Percentiles rank a stretch among this genome's conserved stretches.
Conservation (phyloP, 164 flowering plant species). For the Aristolochia contorta region DNA sequence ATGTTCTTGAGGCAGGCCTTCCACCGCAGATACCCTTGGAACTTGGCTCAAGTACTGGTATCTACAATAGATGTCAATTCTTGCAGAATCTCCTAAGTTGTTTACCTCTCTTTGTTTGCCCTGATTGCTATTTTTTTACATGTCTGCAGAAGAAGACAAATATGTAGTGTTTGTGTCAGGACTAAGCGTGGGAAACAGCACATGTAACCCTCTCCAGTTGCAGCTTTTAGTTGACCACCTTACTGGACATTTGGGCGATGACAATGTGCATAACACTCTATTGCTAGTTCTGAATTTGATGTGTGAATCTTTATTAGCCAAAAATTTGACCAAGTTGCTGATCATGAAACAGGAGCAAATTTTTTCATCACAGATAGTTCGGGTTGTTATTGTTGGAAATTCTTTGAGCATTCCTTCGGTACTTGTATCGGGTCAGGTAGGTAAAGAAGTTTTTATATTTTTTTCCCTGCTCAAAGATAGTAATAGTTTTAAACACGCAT, state of each 20-base stretch:
- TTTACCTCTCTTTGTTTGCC: background rate
- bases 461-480: too few species aligned
- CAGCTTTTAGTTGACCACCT: constrained; percentile 96
- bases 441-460: background rate
- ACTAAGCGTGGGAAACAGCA: constrained; percentile 54
- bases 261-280: constrained; percentile 37
- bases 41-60: constrained; percentile 35
- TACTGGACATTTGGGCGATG: constrained; percentile 95
- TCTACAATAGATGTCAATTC: background rate
- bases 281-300: constrained; percentile 1
- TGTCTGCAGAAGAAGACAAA: constrained; percentile 82
- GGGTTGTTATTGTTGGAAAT: constrained; percentile 83
- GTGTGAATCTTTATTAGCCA: background rate
- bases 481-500: too few species aligned
- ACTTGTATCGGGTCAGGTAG: constrained; percentile 77
- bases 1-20: constrained; percentile 79
- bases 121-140: constrained; percentile 4
- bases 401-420: constrained; percentile 63
- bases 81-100: background rate
- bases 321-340: background rate
- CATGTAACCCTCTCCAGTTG: constrained; percentile 67
- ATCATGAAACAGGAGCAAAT: constrained; percentile 53
- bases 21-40: constrained; percentile 66
- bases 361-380: constrained; percentile 78
- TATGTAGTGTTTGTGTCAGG: constrained; percentile 88